Base-by-base conservation (phyloP, 345 rosid species). In the Sisymbrium altissimum region DNA sequence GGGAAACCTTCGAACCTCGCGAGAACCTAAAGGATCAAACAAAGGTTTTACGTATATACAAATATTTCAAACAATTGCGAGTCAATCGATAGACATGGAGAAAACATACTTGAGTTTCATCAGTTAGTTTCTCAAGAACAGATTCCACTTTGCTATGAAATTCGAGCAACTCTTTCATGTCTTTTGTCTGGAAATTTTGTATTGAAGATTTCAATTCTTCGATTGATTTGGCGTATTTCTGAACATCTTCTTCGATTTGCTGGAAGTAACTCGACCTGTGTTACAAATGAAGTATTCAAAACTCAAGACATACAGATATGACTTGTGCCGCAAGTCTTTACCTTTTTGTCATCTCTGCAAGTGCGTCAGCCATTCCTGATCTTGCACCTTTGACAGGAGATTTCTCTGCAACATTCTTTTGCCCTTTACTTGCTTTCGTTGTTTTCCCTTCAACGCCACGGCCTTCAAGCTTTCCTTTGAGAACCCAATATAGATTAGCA, bases 321-420 rank as follows among this genome's bases (percentile, higher is more conserved):
- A 14, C 71, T 74, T 74, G 72, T 74, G 39, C n/a, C 1, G 13
- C 49, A 64, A 75, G 72, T 62, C 53, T 59, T 6, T 18, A 85
- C 94, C 91, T 85, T 76, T 83, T 85, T 39, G 91, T 80, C 70
- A 89, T 82, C 68, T 87, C 95, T 67, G 91, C 89, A 10, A 89
- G 80, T 45, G 91, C 85, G 81, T 84, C 95, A 19, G 92, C 85
- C 90, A 85, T 83, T 79, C 89, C 90, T 68, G 85, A 83, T 74
- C 78, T 77, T 15, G 80, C 85, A 0, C 81, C 79, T 15, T 53
- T 52, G 70, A 80, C 79, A 21, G 77, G 73, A 32, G 77, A 71
- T 21, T 70, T 76, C 35, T 70, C 80, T 50, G 69, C 9, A 50
- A 50, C 73, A 25, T 70, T 68, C 0, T 81, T 53, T 18, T 52